Base-by-base conservation (phyloP, 352 stramenopile genomes). In the Nothophytophthora sp. region DNA sequence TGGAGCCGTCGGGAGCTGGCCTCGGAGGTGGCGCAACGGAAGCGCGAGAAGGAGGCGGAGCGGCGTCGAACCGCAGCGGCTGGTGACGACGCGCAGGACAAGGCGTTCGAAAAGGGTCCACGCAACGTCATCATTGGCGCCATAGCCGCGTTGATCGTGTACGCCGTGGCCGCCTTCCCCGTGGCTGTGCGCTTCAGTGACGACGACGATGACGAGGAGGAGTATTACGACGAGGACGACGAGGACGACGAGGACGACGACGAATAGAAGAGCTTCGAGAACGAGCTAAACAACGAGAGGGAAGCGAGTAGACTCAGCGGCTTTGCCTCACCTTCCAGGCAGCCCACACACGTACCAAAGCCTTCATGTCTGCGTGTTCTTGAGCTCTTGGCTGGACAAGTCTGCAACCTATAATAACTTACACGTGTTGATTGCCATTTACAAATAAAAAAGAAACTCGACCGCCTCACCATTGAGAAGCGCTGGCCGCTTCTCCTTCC, bases 71-170 rank as follows among this genome's bases (percentile, higher is more conserved):
- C 49, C 22, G 45, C 41, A 24, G 44, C 34, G 10, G 66, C 67
- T n/a, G 67, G 48, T 13, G 41, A 30, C 0, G 45, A 29, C 19
- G 51, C 23, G 11, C 35, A 55, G 12, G 55, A 59, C 35, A 67
- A 81, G 18, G 34, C 59, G 20, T 92, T 90, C 42, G 67, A 88
- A 50, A 93, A 95, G 59, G 67, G 80, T 25, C 74, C 80, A 45
- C 79, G 82, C 43, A 93, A 93, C 36, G 80, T 92, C 36, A 75
- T 95, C 42, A 76, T 95, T 24, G 85, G 85, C 4, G 85, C 78
- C 2, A 63, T 93, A 9, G 67, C 69, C 12, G 76, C 82, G 16
- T 63, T 95, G 12, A 39, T 91, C 7, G 27, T 95, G 50, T 95
- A 95, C 52, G 71, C 70, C 9, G 43, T 94, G 15, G 82, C 86